These are phyloP conservation scores for Penicillium sp. DNA, from an alignment of 2,329 filamentous ascomycete species.

Conservation along the genomic window DNA sequence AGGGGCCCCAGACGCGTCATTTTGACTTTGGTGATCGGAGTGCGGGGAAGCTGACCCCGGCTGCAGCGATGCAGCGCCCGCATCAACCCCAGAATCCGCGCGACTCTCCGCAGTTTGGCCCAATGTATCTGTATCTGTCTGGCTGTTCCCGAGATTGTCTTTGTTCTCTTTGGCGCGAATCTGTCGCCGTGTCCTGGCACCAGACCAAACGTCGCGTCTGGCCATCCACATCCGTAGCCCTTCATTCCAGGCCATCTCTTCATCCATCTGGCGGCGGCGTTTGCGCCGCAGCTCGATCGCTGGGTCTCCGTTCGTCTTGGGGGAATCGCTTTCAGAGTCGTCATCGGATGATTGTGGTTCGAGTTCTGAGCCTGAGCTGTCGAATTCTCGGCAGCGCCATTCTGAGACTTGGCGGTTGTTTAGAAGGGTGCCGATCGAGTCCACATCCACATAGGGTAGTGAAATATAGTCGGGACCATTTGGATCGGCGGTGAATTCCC, in stretches of 20 bases:
- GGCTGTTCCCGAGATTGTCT: conserved; percentile 1
- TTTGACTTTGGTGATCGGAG: conserved; percentile 5
- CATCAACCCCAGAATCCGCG: conserved; percentile 6
- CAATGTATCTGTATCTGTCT: neutral
- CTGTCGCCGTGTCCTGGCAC: conserved; percentile 52
- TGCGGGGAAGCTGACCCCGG: conserved; percentile 7
- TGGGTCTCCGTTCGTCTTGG: conserved; percentile 42
- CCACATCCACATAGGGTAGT: conserved; percentile 9
- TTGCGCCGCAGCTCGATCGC: conserved; percentile 55
- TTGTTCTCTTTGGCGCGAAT: conserved; percentile 22
- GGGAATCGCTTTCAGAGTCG: conserved; percentile 11
- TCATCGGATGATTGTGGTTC: conserved; percentile 28
- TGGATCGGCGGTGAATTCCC: conserved; percentile 33
- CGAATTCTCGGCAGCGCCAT: conserved; percentile 40
- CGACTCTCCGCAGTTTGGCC: conserved; percentile 1
- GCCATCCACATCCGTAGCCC: conserved; percentile 78
- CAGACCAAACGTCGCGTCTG: conserved; percentile 81
- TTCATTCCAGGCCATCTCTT: conserved; percentile 74
- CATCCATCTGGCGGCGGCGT: conserved; percentile 58
- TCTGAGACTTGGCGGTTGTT: conserved; percentile 30
- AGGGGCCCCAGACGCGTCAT: conserved; percentile 16
- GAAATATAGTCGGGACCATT: conserved; percentile 20
- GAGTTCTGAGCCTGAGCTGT: conserved; percentile 38
- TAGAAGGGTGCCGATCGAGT: conserved; percentile 15
- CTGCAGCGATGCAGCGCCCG: neutral